Percentiles rank a stretch among this genome's conserved stretches.
These are phyloP conservation scores for Taphrina wiesneri DNA, from an alignment of 1,139 yeast genomes.

Conservation along the genomic window DNA sequence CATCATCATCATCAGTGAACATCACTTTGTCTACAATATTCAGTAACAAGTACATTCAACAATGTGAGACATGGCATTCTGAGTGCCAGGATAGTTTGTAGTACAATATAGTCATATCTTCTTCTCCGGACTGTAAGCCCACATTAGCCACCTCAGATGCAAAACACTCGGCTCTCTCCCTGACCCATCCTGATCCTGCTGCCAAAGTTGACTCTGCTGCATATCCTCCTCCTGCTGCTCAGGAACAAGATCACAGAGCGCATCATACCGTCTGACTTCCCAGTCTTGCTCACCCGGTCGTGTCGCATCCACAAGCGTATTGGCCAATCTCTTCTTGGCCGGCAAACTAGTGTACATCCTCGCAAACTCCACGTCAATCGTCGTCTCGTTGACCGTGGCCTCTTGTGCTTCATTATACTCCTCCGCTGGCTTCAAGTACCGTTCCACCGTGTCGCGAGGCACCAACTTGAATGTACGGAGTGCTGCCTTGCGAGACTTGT, in stretches of 20 bases:
- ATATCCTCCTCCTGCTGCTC: background rate
- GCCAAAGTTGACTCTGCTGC: background rate
- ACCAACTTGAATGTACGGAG: background rate
- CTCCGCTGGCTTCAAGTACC: slow-evolving; percentile 10
- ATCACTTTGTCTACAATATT: background rate
- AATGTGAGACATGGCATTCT: too few species aligned
- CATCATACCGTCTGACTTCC: slow-evolving; percentile 10
- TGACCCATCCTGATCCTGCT: too few species aligned
- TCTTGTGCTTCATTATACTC: slow-evolving; percentile 4
- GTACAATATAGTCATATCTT: background rate
- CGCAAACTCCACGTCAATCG: slow-evolving; percentile 1
- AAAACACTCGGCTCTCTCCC: background rate
- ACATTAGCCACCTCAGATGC: slow-evolving; percentile 9
- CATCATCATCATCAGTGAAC: too few species aligned
- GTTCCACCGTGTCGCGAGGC: slow-evolving; percentile 1
- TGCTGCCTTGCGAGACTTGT: background rate
- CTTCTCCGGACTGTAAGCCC: slow-evolving; percentile 13
- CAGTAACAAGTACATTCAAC: background rate
- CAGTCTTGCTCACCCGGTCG: slow-evolving; percentile 11
- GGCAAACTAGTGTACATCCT: slow-evolving; percentile 1
- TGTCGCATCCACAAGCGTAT: background rate
- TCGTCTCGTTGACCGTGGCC: background rate
- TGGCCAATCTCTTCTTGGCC: slow-evolving; percentile 2
- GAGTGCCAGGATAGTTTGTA: too few species aligned
- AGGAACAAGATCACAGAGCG: background rate